Conservation (phyloP, 352 stramenopile genomes). For the Pythium phragmiticola region DNA sequence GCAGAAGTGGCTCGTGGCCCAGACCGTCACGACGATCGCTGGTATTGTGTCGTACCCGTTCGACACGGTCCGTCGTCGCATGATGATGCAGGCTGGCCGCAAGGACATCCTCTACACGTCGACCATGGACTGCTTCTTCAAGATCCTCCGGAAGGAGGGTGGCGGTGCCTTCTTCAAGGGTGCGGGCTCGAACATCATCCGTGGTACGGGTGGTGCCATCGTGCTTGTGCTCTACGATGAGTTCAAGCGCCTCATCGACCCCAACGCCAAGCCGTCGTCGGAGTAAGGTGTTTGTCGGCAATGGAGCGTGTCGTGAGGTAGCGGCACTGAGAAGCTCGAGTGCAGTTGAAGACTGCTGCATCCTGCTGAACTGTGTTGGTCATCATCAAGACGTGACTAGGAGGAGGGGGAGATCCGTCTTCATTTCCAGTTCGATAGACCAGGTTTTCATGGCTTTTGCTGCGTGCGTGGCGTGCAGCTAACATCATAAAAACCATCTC, state of each 20-base stretch:
- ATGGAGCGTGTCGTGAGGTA: conserved; percentile 29
- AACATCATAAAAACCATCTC: conserved; percentile 30
- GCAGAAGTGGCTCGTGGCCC: conserved; percentile 91
- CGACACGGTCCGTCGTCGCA: conserved; percentile 93
- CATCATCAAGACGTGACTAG: conserved; percentile 22
- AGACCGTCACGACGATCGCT: conserved; percentile 89
- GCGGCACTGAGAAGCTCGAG: conserved; percentile 22
- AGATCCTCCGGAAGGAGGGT: conserved; percentile 98
- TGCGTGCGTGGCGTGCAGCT: conserved; percentile 5
- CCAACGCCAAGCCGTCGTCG: conserved; percentile 55
- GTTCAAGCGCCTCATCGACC: conserved; percentile 93
- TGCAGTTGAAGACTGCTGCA: conserved; percentile 4
- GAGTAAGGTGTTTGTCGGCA: conserved; percentile 37
- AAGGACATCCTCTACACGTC: conserved; percentile 97
- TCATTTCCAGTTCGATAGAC: conserved; percentile 35
- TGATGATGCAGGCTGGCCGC: conserved; percentile 99
- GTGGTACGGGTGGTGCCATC: conserved; percentile 97
- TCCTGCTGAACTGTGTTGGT: conserved; percentile 17
- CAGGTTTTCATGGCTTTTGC: conserved; percentile 24
- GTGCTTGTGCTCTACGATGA: conserved; percentile 99
- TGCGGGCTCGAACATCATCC: conserved; percentile 97
- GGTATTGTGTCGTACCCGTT: conserved; percentile 97
- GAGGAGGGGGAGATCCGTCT: conserved; percentile 17
- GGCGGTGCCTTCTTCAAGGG: conserved; percentile 97
- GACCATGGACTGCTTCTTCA: conserved; percentile 95